These are phyloP conservation scores for Centella asiatica DNA, from an alignment of 129 eudicot species.

Conservation along the genomic window DNA sequence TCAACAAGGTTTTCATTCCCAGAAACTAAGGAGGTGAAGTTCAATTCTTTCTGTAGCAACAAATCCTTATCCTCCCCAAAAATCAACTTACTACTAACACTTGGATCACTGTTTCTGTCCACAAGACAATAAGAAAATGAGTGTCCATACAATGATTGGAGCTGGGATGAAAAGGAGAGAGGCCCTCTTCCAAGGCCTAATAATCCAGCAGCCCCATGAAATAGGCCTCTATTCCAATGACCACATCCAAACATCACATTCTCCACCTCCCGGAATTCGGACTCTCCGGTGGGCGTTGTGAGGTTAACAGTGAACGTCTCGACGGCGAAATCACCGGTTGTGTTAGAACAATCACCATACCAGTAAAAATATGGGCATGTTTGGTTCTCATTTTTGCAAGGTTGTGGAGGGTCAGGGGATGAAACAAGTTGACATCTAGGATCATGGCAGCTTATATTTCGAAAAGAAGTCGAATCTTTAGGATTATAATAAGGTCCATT, in stretches of 20 bases:
- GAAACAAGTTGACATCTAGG: slow-evolving; percentile 64
- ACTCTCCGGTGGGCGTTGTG: slow-evolving; percentile 38
- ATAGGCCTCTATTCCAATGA: slow-evolving; percentile 94
- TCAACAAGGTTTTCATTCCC: slow-evolving; percentile 67
- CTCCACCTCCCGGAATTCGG: slow-evolving; percentile 47
- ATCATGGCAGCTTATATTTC: slow-evolving; percentile 59
- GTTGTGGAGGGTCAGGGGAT: slow-evolving; percentile 58
- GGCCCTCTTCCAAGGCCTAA: slow-evolving; percentile 92
- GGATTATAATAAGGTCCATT: slow-evolving; percentile 74
- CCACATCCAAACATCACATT: slow-evolving; percentile 98
- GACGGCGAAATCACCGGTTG: slow-evolving; percentile 89
- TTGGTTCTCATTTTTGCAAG: slow-evolving; percentile 37
- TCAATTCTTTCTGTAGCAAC: slow-evolving; percentile 44
- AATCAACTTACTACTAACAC: slow-evolving; percentile 87
- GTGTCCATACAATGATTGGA: slow-evolving; percentile 66
- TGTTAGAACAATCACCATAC: slow-evolving; percentile 96
- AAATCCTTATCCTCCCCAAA: slow-evolving; percentile 78
- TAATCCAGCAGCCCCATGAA: slow-evolving; percentile 90
- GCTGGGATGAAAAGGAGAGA: slow-evolving; percentile 73
- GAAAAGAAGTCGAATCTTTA: slow-evolving; percentile 43
- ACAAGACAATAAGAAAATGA: slow-evolving; percentile 92
- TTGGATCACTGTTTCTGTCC: slow-evolving; percentile 57
- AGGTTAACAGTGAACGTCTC: slow-evolving; percentile 89
- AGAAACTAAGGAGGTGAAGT: slow-evolving; percentile 55
- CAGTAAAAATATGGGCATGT: slow-evolving; percentile 90